Evolutionary conservation across 768 basidiomycete genomes (phyloP).

Genomic region (Roridomyces roridus): DNA sequence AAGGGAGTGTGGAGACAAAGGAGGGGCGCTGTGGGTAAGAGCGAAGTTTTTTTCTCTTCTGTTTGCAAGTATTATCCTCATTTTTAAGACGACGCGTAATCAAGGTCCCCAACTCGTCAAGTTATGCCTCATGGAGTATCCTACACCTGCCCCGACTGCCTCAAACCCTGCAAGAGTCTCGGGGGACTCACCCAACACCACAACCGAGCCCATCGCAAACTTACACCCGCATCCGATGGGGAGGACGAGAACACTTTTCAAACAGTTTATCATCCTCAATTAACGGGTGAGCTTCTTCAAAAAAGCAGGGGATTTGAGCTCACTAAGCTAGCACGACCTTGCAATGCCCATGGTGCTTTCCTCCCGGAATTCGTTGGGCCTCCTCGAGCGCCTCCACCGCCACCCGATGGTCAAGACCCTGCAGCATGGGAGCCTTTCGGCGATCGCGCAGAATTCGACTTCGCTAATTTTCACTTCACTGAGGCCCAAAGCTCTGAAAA

Average conservation of each 20-base stretch:
- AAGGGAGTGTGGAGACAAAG: no score
- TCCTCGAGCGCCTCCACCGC: not conserved
- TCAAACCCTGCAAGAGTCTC: not conserved
- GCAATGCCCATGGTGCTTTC: not conserved
- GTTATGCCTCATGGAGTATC: not conserved
- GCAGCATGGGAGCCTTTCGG: not conserved
- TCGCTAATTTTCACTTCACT: constrained; percentile 1
- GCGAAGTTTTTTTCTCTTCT: no score
- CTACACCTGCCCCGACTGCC: not conserved
- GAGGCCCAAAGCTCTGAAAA: not conserved
- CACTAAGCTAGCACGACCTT: not conserved
- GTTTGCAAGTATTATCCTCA: not conserved
- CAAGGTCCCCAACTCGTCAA: no score
- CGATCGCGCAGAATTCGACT: not conserved
- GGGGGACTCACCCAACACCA: not conserved
- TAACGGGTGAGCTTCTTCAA: not conserved
- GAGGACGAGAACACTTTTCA: constrained; percentile 2
- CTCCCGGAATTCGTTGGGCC: not conserved
- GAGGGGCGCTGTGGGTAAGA: no score
- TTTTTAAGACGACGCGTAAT: no score
- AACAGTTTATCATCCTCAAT: not conserved
- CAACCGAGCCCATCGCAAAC: not conserved
- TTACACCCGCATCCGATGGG: not conserved
- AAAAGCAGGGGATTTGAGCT: not conserved
- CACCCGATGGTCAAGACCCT: not conserved